phyloP scores from a whole-genome alignment of 2,329 filamentous ascomycete genomes.

The Simplicillium aogashimaense region DNA sequence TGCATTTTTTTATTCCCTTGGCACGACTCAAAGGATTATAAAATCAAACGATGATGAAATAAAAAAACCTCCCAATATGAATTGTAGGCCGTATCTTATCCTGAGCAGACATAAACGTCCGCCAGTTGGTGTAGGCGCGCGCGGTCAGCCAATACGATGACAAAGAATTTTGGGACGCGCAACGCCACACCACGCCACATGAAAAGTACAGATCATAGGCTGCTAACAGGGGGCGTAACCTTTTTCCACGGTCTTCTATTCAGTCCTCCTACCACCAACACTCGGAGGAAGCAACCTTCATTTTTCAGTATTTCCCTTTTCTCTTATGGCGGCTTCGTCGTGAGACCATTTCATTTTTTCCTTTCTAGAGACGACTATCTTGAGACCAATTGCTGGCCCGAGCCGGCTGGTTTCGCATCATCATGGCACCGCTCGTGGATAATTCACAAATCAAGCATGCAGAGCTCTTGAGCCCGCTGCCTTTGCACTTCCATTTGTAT shows the following conservation, averaged over 20 bases:
- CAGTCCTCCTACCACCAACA: slow-evolving; percentile 2
- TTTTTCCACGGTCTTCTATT: slow-evolving; percentile 4
- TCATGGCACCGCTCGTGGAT: slow-evolving; percentile 77
- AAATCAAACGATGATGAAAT: no score
- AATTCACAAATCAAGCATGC: slow-evolving; percentile 82
- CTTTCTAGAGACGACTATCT: no score
- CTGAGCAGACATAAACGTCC: no score
- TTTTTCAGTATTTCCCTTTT: not conserved
- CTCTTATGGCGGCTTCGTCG: not conserved
- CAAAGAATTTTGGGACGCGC: not conserved
- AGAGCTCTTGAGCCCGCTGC: slow-evolving; percentile 78
- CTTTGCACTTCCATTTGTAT: slow-evolving; percentile 74
- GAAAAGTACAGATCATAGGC: slow-evolving; percentile 8
- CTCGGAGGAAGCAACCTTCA: not conserved
- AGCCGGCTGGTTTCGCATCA: not conserved
- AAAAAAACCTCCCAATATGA: no score
- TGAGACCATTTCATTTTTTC: no score
- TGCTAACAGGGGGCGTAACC: not conserved
- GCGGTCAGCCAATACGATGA: no score
- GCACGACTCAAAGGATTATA: no score
- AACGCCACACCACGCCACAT: not conserved
- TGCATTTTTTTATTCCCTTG: no score
- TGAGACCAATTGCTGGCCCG: no score
- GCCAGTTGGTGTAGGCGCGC: no score
- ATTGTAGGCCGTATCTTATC: no score